Base-by-base conservation (phyloP, 352 stramenopile genomes). In the Phytophthora ohioensis region DNA sequence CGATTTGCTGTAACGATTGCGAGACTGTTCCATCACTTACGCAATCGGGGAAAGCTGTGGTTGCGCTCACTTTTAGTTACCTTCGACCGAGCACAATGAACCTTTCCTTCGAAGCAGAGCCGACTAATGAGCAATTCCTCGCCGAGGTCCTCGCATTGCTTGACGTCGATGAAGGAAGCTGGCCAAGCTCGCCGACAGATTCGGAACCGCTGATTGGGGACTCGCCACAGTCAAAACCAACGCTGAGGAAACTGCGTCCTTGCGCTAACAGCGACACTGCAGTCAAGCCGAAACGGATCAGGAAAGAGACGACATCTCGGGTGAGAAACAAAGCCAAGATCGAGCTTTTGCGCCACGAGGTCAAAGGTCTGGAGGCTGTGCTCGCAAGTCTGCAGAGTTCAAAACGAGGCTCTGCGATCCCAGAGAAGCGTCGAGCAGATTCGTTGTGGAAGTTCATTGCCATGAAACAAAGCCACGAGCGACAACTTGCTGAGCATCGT, bases 321-420 rank as follows among this genome's bases (percentile, higher is more conserved):
- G 11, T 75, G 30, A 31, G 68, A 47, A 75, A 75, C 55, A 75
- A 75, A 49, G 63, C 39, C 36, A 72, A 71, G 55, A 75, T 75
- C n/a, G 68, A 75, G 42, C 30, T 63, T 5, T 32, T 75, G 21
- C 68, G 62, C 9, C 56, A 65, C 21, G 62, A 72, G 51, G 45
- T 75, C 45, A 64, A 58, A 21, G 49, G 48, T 5, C 63, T 75
- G 21, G 49, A 75, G 17, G 56, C 62, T 5, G 55, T 64, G 31
- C 63, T 75, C 2, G 62, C 68, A 49, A 63, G 43, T 42, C 49
- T 75, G 21, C 68, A 64, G 38, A 68, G 42, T 35, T 54, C 61
- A 21, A 45, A 30, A 21, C 42, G 43, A 45, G 21, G 31, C 6
- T 42, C 36, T 3, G 11, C n/a, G 1, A 45, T 31, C 17, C 35